These are phyloP conservation scores for Backusella morwellensis DNA, from an alignment of 192 early-diverging fungal genomes.

Conservation along the genomic window DNA sequence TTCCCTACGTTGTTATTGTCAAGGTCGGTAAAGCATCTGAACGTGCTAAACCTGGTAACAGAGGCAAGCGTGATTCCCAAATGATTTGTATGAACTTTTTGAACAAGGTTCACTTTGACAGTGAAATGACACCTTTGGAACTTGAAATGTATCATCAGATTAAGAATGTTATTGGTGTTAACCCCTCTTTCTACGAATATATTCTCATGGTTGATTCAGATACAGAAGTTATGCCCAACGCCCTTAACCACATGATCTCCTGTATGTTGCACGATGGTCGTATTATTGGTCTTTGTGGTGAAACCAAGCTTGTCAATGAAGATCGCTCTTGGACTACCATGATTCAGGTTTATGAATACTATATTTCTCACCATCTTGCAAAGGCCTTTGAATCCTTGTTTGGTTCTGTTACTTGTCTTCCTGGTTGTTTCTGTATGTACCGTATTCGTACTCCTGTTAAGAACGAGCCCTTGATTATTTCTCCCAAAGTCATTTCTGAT, in stretches of 20 bases:
- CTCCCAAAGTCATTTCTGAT: slow-evolving; percentile 86
- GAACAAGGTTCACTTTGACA: slow-evolving; percentile 93
- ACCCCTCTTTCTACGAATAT: slow-evolving; percentile 95
- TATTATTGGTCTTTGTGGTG: slow-evolving; percentile 94
- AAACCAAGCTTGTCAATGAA: slow-evolving; percentile 92
- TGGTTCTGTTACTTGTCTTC: slow-evolving; percentile 95
- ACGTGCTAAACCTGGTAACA: slow-evolving; percentile 82
- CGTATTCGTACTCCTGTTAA: slow-evolving; percentile 87
- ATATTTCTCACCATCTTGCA: slow-evolving; percentile 94
- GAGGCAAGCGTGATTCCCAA: slow-evolving; percentile 99
- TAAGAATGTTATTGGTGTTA: slow-evolving; percentile 98
- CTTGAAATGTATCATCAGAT: slow-evolving; percentile 98
- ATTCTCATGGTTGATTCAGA: slow-evolving; percentile 98
- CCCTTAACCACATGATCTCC: slow-evolving; percentile 90
- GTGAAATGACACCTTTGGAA: slow-evolving; percentile 93
- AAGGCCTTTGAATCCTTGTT: slow-evolving; percentile 99
- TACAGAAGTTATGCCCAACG: slow-evolving; percentile 87
- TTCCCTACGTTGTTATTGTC: slow-evolving; percentile 95
- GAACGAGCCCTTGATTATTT: slow-evolving; percentile 87
- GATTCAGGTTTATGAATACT: slow-evolving; percentile 99
- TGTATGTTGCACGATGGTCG: slow-evolving; percentile 87
- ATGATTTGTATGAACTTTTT: slow-evolving; percentile 98
- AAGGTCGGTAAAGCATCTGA: slow-evolving; percentile 91
- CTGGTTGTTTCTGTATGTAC: slow-evolving; percentile 99
- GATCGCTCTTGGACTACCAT: slow-evolving; percentile 93